Percentiles rank a stretch among this genome's conserved stretches.
phyloP scores from a whole-genome alignment of 108 stramenopile genomes.

The Skeletonema marinoi region DNA sequence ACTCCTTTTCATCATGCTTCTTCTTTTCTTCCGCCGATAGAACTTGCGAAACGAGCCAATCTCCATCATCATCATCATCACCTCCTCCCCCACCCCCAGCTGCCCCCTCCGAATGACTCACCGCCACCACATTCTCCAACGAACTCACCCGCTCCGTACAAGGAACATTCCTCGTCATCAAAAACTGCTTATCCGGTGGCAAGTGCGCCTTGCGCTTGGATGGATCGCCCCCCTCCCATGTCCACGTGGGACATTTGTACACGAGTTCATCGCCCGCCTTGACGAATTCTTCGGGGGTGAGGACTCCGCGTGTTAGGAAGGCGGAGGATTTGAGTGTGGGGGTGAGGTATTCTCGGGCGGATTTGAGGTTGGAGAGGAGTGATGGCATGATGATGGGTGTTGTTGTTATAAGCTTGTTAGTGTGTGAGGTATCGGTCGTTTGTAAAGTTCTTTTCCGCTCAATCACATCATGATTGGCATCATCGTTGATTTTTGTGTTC shows the following conservation, averaged over 20 bases:
- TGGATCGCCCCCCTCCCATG: conserved; percentile 84
- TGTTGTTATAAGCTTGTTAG: neutral
- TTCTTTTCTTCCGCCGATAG: conserved; percentile 37
- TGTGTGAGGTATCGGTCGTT: too few relatives aligned
- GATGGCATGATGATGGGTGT: conserved; percentile 31
- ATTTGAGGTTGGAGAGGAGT: conserved; percentile 59
- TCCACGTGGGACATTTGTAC: conserved; percentile 93
- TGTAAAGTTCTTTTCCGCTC: too few relatives aligned
- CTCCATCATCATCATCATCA: conserved; percentile 51
- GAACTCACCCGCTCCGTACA: conserved; percentile 73
- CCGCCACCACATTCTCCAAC: conserved; percentile 70
- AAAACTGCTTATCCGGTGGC: conserved; percentile 89
- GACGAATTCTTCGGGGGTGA: conserved; percentile 96
- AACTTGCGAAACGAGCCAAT: conserved; percentile 75
- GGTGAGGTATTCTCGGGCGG: conserved; percentile 85
- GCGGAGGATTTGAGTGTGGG: conserved; percentile 86
- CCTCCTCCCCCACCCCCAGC: neutral
- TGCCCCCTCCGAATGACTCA: conserved; percentile 19
- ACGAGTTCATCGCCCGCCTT: conserved; percentile 93
- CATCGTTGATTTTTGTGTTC: too few relatives aligned
- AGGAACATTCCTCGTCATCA: conserved; percentile 91
- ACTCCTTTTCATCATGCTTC: conserved; percentile 40
- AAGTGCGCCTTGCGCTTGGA: conserved; percentile 62
- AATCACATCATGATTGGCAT: too few relatives aligned
- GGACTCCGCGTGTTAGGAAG: conserved; percentile 89